These are phyloP conservation scores for Stephania cephalantha DNA, from an alignment of 164 flowering plant species.

Conservation along the genomic window DNA sequence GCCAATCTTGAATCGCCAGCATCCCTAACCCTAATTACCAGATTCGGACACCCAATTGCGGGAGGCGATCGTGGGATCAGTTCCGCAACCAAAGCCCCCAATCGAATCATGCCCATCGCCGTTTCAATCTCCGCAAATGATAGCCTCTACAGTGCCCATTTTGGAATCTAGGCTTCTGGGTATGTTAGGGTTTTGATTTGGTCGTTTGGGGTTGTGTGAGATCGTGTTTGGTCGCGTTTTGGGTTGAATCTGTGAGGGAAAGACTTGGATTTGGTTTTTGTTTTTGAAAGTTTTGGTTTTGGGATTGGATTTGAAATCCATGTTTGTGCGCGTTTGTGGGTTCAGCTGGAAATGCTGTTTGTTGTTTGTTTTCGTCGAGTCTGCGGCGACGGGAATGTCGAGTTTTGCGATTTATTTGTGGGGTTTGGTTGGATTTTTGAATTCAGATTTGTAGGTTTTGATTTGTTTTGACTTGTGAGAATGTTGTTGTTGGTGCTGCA, in stretches of 20 bases:
- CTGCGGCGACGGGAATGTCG: slow-evolving; percentile 12
- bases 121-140: slow-evolving; percentile 3
- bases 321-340: slow-evolving; percentile 5
- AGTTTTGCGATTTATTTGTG: background rate
- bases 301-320: background rate
- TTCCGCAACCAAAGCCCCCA: no score
- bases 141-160: slow-evolving; percentile 33
- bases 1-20: slow-evolving; percentile 4
- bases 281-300: background rate
- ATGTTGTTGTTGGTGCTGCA: background rate
- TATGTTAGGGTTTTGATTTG: slow-evolving; percentile 10
- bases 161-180: slow-evolving; percentile 20
- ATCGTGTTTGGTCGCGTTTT: background rate
- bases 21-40: slow-evolving; percentile 10
- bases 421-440: background rate
- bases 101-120: no score
- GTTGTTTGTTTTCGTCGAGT: background rate
- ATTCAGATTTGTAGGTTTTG: background rate
- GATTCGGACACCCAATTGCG: background rate
- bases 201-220: background rate
- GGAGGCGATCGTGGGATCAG: no score
- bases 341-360: slow-evolving; percentile 8
- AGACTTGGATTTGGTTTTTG: no score
- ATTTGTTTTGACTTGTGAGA: background rate
- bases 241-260: background rate